Percentiles rank a stretch among this genome's conserved stretches.
These are phyloP conservation scores for Teratosphaeria pseudoeucalypti DNA, from an alignment of 2,329 filamentous ascomycete genomes.

Conservation along the genomic window DNA sequence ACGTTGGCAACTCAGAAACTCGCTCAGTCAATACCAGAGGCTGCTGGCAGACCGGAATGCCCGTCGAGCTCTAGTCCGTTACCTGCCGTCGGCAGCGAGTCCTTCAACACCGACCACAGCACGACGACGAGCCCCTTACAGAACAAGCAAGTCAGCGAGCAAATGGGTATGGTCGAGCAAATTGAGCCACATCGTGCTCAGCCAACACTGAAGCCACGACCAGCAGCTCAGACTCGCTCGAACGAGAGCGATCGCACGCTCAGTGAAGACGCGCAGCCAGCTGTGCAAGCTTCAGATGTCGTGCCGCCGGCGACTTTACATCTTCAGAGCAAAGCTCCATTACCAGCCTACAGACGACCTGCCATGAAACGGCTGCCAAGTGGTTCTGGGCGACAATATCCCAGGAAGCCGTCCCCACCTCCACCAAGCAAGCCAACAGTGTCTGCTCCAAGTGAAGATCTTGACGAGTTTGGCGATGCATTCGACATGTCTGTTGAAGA, in stretches of 20 bases:
- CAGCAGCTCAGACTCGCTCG: neutral
- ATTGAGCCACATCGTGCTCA: neutral
- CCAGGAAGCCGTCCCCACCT: slow-evolving; percentile 3
- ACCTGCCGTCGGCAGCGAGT: slow-evolving; percentile 24
- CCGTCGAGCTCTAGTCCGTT: slow-evolving; percentile 40
- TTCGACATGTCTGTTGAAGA: slow-evolving; percentile 46
- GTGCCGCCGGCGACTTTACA: slow-evolving; percentile 14
- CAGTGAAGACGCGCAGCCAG: neutral
- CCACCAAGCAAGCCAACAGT: neutral
- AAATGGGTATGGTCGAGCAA: neutral
- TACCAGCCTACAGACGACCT: slow-evolving; percentile 24
- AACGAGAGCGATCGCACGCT: neutral
- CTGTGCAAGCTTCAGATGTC: neutral
- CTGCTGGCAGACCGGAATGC: slow-evolving; percentile 12
- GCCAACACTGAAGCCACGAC: neutral
- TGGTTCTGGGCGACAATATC: slow-evolving; percentile 6
- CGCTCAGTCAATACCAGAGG: slow-evolving; percentile 7
- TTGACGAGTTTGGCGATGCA: slow-evolving; percentile 38
- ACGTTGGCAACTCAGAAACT: slow-evolving; percentile 28
- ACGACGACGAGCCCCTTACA: slow-evolving; percentile 11
- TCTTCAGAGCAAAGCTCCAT: slow-evolving; percentile 22
- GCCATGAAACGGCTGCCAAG: slow-evolving; percentile 16
- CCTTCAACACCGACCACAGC: neutral
- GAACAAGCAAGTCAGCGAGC: slow-evolving; percentile 3
- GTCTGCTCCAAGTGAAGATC: slow-evolving; percentile 3